Conservation (phyloP, 2,329 filamentous ascomycete genomes). For the Penicillium capsulatum region DNA sequence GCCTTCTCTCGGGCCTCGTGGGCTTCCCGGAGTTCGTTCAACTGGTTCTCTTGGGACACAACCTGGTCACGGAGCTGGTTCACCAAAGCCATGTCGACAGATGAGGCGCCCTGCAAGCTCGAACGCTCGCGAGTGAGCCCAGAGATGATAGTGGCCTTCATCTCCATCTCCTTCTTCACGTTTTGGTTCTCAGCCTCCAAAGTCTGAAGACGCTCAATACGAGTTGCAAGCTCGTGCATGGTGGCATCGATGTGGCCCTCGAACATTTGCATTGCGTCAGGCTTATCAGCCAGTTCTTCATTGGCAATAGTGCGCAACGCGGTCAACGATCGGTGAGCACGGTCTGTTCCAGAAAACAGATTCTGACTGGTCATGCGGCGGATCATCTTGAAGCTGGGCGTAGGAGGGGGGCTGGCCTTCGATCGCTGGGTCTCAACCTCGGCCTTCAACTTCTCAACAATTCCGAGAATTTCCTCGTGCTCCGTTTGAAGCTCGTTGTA, state of each 20-base stretch:
- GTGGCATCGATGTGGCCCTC: slow-evolving; percentile 86
- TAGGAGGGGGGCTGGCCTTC: slow-evolving; percentile 56
- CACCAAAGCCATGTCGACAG: slow-evolving; percentile 88
- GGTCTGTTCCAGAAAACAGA: slow-evolving; percentile 72
- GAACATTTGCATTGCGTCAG: slow-evolving; percentile 85
- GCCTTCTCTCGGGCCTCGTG: slow-evolving; percentile 72
- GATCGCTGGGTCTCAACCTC: slow-evolving; percentile 79
- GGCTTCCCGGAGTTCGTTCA: slow-evolving; percentile 66
- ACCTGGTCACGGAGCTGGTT: slow-evolving; percentile 83
- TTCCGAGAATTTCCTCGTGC: slow-evolving; percentile 75
- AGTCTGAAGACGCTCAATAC: slow-evolving; percentile 84
- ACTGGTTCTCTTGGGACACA: slow-evolving; percentile 76
- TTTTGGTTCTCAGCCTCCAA: slow-evolving; percentile 78
- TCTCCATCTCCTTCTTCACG: slow-evolving; percentile 93
- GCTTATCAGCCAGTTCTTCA: slow-evolving; percentile 76
- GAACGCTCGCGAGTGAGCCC: slow-evolving; percentile 89
- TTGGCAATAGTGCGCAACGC: slow-evolving; percentile 82
- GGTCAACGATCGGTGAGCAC: slow-evolving; percentile 84
- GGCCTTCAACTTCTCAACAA: slow-evolving; percentile 86
- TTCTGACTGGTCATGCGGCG: slow-evolving; percentile 91
- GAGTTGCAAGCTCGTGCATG: slow-evolving; percentile 83
- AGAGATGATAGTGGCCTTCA: slow-evolving; percentile 92
- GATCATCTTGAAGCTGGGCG: slow-evolving; percentile 57
- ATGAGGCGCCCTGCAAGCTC: slow-evolving; percentile 73
- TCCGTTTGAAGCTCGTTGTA: slow-evolving; percentile 80